Percentiles rank a stretch among this genome's conserved stretches.
These are phyloP conservation scores for Syzygium aromaticum DNA, from an alignment of 345 rosid species.

Conservation along the genomic window DNA sequence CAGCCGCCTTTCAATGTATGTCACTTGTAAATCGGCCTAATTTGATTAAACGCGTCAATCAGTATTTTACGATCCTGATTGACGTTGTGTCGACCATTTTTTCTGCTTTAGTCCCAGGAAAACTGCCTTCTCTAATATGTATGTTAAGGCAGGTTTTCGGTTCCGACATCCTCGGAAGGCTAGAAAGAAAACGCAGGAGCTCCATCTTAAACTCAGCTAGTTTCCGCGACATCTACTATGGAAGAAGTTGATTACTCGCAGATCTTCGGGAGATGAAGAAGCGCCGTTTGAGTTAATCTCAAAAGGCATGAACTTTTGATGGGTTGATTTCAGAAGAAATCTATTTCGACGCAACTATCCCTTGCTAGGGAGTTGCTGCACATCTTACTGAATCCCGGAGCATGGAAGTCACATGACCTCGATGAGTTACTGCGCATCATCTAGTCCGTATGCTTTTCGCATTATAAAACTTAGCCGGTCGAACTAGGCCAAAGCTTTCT, in stretches of 20 bases:
- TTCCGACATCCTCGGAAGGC: neutral
- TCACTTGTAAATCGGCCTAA: rapidly evolving
- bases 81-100: neutral
- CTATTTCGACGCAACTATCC: neutral
- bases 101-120: rapidly evolving
- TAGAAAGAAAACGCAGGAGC: neutral
- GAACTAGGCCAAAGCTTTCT: neutral
- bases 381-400: neutral
- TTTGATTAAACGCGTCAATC: neutral
- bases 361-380: neutral
- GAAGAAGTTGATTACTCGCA: neutral
- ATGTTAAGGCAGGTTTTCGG: neutral
- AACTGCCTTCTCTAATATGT: neutral
- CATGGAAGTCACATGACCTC: neutral
- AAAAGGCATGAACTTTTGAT: neutral
- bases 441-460: neutral
- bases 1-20: rapidly evolving
- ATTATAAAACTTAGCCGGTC: neutral
- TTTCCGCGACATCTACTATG: neutral
- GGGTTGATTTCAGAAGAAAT: neutral
- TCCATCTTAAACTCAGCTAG: neutral
- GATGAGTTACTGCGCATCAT: neutral
- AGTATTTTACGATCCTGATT: rapidly evolving
- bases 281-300: neutral
- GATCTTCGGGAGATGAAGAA: neutral